phyloP scores from a whole-genome alignment of 495 filamentous ascomycete species.

The Rostrohypoxylon terebratum region DNA sequence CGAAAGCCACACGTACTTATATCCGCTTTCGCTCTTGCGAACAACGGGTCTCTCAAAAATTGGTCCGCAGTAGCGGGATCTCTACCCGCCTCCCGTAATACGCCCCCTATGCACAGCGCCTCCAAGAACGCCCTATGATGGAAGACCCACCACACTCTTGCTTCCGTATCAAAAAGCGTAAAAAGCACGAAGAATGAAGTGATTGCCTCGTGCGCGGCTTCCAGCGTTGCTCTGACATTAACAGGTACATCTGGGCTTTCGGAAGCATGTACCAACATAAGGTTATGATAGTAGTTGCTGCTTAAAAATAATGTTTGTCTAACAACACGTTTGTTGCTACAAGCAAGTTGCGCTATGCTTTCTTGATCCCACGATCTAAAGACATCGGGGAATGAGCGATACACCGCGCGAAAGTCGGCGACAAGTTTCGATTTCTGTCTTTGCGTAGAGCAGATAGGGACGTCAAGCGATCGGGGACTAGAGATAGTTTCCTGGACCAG shows the following conservation, averaged over 20 bases:
- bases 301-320: conserved; percentile 76
- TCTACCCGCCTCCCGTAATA: conserved; percentile 56
- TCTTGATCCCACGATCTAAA: conserved; percentile 71
- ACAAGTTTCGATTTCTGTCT: conserved; percentile 71
- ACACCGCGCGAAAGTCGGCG: conserved; percentile 69
- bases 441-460: conserved; percentile 69
- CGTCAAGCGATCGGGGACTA: conserved; percentile 71
- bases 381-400: conserved; percentile 70
- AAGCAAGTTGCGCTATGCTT: conserved; percentile 61
- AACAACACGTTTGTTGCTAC: conserved; percentile 67
- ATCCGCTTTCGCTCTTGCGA: conserved; percentile 66
- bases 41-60: conserved; percentile 62
- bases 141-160: conserved; percentile 81
- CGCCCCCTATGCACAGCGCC: conserved; percentile 65
- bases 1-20: conserved; percentile 57
- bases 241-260: conserved; percentile 70
- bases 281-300: conserved; percentile 78
- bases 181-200: conserved; percentile 74
- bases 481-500: conserved; percentile 77
- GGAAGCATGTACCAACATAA: conserved; percentile 74
- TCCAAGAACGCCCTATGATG: conserved; percentile 78
- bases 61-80: conserved; percentile 51
- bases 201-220: conserved; percentile 74
- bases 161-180: conserved; percentile 70
- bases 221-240: conserved; percentile 73